Conservation (phyloP, 2,329 filamentous ascomycete genomes). For the Acrocalymma vagum region DNA sequence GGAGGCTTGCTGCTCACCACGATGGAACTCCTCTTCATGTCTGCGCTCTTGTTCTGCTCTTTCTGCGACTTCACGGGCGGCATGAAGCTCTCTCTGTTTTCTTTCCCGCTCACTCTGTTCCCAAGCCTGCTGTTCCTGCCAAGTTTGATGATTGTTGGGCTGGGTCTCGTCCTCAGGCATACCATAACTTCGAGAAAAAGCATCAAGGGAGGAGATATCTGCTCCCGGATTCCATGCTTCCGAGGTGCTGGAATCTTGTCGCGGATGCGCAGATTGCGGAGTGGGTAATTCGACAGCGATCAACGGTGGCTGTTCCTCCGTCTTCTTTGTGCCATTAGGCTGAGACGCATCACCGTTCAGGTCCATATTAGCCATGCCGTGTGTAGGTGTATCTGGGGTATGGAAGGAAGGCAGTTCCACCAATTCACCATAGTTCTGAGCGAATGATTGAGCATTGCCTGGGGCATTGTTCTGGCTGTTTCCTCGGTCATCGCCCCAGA, state of each 20-base stretch:
- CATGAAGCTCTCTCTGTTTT: conserved; percentile 28
- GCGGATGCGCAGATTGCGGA: conserved; percentile 29
- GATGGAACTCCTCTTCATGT: conserved; percentile 35
- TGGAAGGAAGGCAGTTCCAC: conserved; percentile 52
- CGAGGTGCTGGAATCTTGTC: conserved; percentile 30
- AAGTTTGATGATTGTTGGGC: conserved; percentile 24
- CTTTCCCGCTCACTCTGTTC: conserved; percentile 31
- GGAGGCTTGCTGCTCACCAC: conserved; percentile 25
- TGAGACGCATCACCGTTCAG: conserved; percentile 32
- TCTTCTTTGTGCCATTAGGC: conserved; percentile 17
- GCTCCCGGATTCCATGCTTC: conserved; percentile 39
- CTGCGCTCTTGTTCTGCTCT: conserved; percentile 32
- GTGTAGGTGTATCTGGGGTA: conserved; percentile 48
- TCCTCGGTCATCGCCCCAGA: conserved; percentile 47
- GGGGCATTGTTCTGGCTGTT: too few relatives aligned
- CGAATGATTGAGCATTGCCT: too few relatives aligned
- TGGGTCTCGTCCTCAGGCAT: conserved; percentile 23
- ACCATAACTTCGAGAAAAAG: conserved; percentile 34
- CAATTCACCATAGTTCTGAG: conserved; percentile 39
- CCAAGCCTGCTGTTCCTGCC: conserved; percentile 45
- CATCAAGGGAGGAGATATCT: conserved; percentile 37
- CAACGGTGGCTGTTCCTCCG: conserved; percentile 33
- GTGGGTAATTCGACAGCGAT: conserved; percentile 36
- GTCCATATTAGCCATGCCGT: conserved; percentile 49
- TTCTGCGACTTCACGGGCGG: conserved; percentile 24